Conservation (phyloP, 2,329 filamentous ascomycete species). For the Sporothrix curviconia region DNA sequence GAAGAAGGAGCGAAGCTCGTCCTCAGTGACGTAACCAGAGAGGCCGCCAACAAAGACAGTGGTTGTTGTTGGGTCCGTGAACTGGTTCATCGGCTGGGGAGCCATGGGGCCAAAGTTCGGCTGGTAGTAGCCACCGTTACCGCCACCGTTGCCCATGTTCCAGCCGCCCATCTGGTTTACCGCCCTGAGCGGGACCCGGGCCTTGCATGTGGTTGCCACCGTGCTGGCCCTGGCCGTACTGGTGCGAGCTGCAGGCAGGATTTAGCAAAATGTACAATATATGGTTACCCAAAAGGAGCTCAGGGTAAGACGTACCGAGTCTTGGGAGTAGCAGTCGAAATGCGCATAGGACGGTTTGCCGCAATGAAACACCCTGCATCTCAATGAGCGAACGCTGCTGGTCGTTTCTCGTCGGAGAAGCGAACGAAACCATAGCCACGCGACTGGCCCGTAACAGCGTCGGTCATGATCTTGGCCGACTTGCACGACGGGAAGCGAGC, state of each 20-base stretch:
- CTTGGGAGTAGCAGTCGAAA: slow-evolving; percentile 96
- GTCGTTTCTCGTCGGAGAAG: slow-evolving; percentile 89
- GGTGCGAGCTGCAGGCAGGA: slow-evolving; percentile 35
- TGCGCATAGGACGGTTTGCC: slow-evolving; percentile 98
- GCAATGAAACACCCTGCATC: slow-evolving; percentile 99
- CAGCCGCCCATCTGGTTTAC: slow-evolving; percentile 35
- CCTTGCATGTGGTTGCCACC: slow-evolving; percentile 34
- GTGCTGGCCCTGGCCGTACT: slow-evolving; percentile 32
- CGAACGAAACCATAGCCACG: slow-evolving; percentile 97
- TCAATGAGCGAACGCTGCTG: slow-evolving; percentile 93
- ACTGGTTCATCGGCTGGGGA: slow-evolving; percentile 77
- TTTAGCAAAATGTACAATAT: too few species aligned
- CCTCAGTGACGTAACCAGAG: slow-evolving; percentile 96
- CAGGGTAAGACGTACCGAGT: slow-evolving; percentile 59
- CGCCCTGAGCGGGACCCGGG: slow-evolving; percentile 35
- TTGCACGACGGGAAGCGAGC: slow-evolving; percentile 95
- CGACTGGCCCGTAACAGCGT: slow-evolving; percentile 94
- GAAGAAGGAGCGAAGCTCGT: slow-evolving; percentile 99
- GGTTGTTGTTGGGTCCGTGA: slow-evolving; percentile 99
- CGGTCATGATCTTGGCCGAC: slow-evolving; percentile 99
- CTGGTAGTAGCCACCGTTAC: slow-evolving; percentile 31
- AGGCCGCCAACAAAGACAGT: slow-evolving; percentile 97
- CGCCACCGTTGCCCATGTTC: slow-evolving; percentile 22
- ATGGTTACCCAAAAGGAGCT: too few species aligned
- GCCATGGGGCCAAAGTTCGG: slow-evolving; percentile 27